A percentile compares a stretch with the other conserved stretches of the same genome.
These are phyloP conservation scores for Bipolaris zeicola DNA, from an alignment of 2,329 filamentous ascomycete genomes.

Conservation along the genomic window DNA sequence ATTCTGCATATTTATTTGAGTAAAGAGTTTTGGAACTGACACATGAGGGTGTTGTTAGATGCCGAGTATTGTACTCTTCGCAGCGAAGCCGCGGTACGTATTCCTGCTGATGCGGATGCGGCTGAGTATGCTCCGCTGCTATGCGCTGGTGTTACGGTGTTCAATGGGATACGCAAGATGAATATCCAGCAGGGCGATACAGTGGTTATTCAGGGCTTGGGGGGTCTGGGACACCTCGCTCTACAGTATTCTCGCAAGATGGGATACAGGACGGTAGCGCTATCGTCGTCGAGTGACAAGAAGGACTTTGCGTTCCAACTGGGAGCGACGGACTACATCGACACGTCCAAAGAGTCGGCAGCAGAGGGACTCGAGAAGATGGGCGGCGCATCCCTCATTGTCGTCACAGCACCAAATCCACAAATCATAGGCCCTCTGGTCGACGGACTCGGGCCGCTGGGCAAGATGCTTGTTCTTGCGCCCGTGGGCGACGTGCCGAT, in stretches of 20 bases:
- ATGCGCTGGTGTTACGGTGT: conserved; percentile 58
- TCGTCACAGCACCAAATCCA: conserved; percentile 67
- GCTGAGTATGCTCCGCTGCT: conserved; percentile 55
- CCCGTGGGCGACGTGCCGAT: conserved; percentile 54
- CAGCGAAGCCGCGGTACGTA: conserved; percentile 63
- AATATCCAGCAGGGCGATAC: conserved; percentile 52
- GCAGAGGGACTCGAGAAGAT: conserved; percentile 59
- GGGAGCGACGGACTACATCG: conserved; percentile 63
- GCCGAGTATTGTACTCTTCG: conserved; percentile 67
- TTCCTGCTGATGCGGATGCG: conserved; percentile 55
- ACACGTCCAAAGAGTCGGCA: conserved; percentile 58
- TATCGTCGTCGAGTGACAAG: conserved; percentile 58
- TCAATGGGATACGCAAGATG: conserved; percentile 59
- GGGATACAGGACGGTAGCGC: conserved; percentile 59
- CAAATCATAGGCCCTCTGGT: conserved; percentile 61
- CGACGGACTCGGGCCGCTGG: conserved; percentile 58
- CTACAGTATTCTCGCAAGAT: conserved; percentile 60
- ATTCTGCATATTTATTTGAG: not conserved
- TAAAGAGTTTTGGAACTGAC: not conserved
- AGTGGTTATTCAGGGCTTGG: conserved; percentile 60
- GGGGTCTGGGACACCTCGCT: conserved; percentile 60
- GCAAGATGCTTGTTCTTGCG: conserved; percentile 66
- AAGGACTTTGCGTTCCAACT: conserved; percentile 60
- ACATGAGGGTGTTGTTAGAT: conserved; percentile 32
- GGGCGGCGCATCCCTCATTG: conserved; percentile 66